Percentiles rank a stretch among this genome's conserved stretches.
Evolutionary conservation across 352 stramenopile genomes (phyloP).

Genomic region (Pythium apleroticum): DNA sequence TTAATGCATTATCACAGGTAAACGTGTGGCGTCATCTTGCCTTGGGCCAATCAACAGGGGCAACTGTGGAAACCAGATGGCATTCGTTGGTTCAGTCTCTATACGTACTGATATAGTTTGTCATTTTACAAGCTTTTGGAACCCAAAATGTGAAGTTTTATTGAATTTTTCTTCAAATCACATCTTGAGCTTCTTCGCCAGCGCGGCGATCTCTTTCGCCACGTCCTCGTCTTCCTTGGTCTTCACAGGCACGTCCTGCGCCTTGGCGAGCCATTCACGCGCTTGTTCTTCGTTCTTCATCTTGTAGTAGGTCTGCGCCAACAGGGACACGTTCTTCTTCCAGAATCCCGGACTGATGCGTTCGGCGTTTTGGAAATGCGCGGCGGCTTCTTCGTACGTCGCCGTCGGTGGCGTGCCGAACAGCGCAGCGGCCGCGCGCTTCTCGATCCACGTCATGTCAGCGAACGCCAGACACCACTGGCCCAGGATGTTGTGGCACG

Average conservation of each 20-base stretch:
- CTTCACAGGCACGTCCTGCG: slow-evolving; percentile 47
- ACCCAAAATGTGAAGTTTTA: neutral
- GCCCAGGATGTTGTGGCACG: slow-evolving; percentile 66
- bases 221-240: slow-evolving; percentile 64
- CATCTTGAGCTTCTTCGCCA: slow-evolving; percentile 48
- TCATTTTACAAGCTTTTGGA: neutral
- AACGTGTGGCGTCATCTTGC: slow-evolving; percentile 1
- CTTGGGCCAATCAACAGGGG: slow-evolving; percentile 15
- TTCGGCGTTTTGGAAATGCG: slow-evolving; percentile 57
- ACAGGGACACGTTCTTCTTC: slow-evolving; percentile 76
- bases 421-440: slow-evolving; percentile 57
- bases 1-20: neutral
- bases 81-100: neutral
- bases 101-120: slow-evolving; percentile 14
- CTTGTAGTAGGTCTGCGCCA: slow-evolving; percentile 69
- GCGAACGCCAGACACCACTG: slow-evolving; percentile 81
- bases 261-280: slow-evolving; percentile 54
- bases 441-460: slow-evolving; percentile 79
- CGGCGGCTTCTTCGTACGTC: slow-evolving; percentile 63
- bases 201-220: slow-evolving; percentile 35
- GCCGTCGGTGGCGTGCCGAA: slow-evolving; percentile 59
- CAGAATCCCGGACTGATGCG: slow-evolving; percentile 63
- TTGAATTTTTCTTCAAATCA: neutral
- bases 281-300: slow-evolving; percentile 42
- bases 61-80: slow-evolving; percentile 10